Percentiles rank a stretch among this genome's conserved stretches.
Evolutionary conservation across 2,329 filamentous ascomycete species (phyloP).

Genomic region (Ceratocystis destructans): DNA sequence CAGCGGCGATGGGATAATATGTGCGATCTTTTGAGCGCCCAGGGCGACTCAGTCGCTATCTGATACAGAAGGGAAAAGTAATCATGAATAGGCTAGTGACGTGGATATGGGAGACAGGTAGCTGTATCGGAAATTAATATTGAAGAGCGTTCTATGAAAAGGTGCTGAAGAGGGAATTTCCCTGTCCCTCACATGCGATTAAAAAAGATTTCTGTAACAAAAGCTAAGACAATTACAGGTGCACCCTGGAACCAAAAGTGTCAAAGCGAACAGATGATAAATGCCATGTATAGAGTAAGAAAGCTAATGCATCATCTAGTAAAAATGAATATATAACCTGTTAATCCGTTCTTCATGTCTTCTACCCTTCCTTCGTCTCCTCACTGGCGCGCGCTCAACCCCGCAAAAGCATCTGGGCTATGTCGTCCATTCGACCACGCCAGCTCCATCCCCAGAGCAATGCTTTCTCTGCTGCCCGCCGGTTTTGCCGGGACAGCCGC

Average conservation of each 20-base stretch:
- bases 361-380: not conserved
- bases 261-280: not conserved
- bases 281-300: not conserved
- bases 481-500: conserved; percentile 25
- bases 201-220: no score
- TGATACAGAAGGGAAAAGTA: no score
- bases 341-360: not conserved
- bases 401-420: conserved; percentile 68
- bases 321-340: not conserved
- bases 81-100: no score
- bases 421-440: conserved; percentile 57
- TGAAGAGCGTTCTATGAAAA: no score
- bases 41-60: no score
- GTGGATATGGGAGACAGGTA: no score
- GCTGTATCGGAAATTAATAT: no score
- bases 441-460: conserved; percentile 50
- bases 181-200: no score
- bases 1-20: no score
- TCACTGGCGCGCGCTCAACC: conserved; percentile 48
- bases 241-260: not conserved
- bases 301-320: not conserved
- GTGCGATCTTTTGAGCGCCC: no score
- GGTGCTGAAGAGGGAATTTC: no score
- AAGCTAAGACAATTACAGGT: not conserved
- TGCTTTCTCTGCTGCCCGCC: conserved; percentile 52